phyloP scores from a whole-genome alignment of 2,329 filamentous ascomycete genomes.

The Emmonsia crescens region DNA sequence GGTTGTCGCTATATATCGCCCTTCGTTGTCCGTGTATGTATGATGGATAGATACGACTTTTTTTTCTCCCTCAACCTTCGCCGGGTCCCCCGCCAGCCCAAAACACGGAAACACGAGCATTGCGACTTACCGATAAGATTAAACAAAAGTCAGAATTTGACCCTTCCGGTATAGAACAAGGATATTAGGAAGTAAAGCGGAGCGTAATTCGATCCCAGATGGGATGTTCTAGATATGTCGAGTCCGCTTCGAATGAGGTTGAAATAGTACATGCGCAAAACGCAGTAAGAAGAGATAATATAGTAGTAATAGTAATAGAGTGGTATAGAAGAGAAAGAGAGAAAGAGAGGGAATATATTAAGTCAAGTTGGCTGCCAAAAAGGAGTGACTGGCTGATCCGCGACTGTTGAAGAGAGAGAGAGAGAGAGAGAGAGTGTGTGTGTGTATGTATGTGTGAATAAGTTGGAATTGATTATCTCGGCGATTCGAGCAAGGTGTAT shows the following conservation, averaged over 20 bases:
- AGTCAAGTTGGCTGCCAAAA: not conserved
- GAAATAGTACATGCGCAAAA: slow-evolving; percentile 3
- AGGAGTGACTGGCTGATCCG: slow-evolving; percentile 1
- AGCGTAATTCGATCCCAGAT: not conserved
- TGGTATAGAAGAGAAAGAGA: slow-evolving; percentile 3
- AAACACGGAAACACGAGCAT: not conserved
- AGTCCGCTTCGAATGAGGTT: not conserved
- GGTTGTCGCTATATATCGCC: not conserved
- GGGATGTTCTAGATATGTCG: not conserved
- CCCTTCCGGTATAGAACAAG: not conserved
- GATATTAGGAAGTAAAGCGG: slow-evolving; percentile 2
- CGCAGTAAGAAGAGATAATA: not conserved
- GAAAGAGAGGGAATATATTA: not conserved
- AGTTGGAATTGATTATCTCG: slow-evolving; percentile 4
- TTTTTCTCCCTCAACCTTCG: not conserved
- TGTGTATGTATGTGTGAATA: too few relatives aligned
- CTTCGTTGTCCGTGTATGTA: not conserved
- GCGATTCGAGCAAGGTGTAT: not conserved
- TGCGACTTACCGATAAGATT: not conserved
- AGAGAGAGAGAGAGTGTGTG: too few relatives aligned
- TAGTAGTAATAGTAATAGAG: not conserved
- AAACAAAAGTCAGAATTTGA: not conserved
- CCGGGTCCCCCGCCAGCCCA: not conserved
- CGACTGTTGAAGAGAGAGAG: not conserved
- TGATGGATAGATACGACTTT: not conserved